Conservation (phyloP, 768 basidiomycete species). For the Suillus sp. region DNA sequence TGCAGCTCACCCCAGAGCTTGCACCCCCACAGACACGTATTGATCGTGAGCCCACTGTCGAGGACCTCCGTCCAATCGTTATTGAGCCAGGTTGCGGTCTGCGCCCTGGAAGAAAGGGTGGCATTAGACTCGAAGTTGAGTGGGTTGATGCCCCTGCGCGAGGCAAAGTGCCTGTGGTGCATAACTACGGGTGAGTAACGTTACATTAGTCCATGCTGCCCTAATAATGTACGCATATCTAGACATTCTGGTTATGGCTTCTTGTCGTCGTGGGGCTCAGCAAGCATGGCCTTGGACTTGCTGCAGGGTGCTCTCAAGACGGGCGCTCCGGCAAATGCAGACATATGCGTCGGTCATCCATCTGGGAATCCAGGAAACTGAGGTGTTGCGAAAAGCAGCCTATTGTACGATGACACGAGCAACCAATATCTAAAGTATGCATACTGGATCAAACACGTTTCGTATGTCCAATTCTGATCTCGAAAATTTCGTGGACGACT, state of each 20-base stretch:
- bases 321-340: constrained; percentile 5
- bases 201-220: background rate
- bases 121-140: constrained; percentile 58
- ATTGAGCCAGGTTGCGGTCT: constrained; percentile 62
- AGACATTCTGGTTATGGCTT: constrained; percentile 69
- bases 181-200: constrained; percentile 63
- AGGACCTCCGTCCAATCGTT: constrained; percentile 51
- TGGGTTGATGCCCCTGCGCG: constrained; percentile 36
- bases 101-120: constrained; percentile 68
- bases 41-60: constrained; percentile 46
- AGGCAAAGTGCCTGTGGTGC: constrained; percentile 49
- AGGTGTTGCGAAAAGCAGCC: background rate
- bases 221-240: background rate
- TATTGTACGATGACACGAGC: background rate
- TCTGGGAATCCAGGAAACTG: constrained; percentile 7
- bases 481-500: background rate
- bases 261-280: constrained; percentile 67
- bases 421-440: background rate
- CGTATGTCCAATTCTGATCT: background rate
- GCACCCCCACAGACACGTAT: constrained; percentile 55
- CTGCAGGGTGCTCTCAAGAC: constrained; percentile 43
- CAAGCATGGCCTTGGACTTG: constrained; percentile 48
- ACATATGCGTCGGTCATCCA: background rate
- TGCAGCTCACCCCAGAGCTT: constrained; percentile 58
- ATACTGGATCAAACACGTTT: background rate